A percentile compares a stretch with the other conserved stretches of the same genome.
Evolutionary conservation across 306 rosid genomes (phyloP).

Genomic region (Quercus bicolor): DNA sequence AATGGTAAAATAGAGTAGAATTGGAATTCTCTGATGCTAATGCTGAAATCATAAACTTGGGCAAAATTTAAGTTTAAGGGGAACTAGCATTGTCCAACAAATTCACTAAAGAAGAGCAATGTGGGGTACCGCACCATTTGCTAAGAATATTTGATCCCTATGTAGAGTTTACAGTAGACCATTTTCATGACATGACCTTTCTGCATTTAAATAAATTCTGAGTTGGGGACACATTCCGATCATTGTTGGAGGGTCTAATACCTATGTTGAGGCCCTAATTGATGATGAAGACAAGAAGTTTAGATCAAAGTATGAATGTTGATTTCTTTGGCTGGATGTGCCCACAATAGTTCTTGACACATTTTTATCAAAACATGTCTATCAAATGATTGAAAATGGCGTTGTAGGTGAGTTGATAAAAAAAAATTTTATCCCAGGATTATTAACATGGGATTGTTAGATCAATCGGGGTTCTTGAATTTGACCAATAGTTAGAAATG

Average conservation of each 20-base stretch:
- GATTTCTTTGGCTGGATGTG: conserved; percentile 20
- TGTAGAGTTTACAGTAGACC: conserved; percentile 45
- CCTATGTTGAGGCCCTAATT: conserved; percentile 61
- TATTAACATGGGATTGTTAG: conserved; percentile 55
- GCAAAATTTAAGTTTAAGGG: conserved; percentile 75
- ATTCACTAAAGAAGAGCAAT: conserved; percentile 58
- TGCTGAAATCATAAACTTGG: conserved; percentile 71
- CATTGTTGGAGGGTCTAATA: conserved; percentile 91
- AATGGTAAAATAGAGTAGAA: too few relatives aligned
- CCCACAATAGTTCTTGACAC: conserved; percentile 41
- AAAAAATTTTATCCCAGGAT: conserved; percentile 39
- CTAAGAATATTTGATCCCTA: conserved; percentile 52
- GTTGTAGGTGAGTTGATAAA: conserved; percentile 50
- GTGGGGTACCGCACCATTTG: conserved; percentile 67
- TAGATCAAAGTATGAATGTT: conserved; percentile 50
- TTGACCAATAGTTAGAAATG: conserved; percentile 55
- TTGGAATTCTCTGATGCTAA: too few relatives aligned
- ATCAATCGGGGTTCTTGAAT: conserved; percentile 88
- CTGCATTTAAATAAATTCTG: conserved; percentile 40
- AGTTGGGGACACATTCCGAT: conserved; percentile 43
- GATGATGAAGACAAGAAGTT: conserved; percentile 49
- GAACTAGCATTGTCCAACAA: conserved; percentile 78
- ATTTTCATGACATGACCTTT: conserved; percentile 46
- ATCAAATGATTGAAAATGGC: conserved; percentile 56
- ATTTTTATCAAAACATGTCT: conserved; percentile 51